Conservation (phyloP, 2,329 filamentous ascomycete genomes). For the Epichloe sylvatica region DNA sequence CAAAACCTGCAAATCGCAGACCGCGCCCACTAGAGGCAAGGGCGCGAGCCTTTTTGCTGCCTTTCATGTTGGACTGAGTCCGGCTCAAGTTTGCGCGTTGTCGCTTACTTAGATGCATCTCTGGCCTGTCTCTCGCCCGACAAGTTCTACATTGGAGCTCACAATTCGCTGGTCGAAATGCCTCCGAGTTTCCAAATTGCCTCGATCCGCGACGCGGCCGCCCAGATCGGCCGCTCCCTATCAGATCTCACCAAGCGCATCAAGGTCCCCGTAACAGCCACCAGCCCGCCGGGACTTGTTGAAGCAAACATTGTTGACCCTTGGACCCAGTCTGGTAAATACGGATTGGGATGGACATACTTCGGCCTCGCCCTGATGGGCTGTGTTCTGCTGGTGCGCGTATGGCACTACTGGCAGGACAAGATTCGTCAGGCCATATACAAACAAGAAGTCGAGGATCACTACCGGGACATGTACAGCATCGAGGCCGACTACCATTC, state of each 20-base stretch:
- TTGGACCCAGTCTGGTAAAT: constrained; percentile 71
- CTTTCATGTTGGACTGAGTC: constrained; percentile 1
- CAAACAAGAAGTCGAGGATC: constrained; percentile 63
- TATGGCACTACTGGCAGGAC: constrained; percentile 86
- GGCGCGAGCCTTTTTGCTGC: not conserved
- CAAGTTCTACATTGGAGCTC: not conserved
- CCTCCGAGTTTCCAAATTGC: constrained; percentile 20
- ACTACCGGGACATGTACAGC: constrained; percentile 41
- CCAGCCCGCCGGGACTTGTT: constrained; percentile 46
- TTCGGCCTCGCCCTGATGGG: constrained; percentile 63
- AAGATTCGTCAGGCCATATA: constrained; percentile 82
- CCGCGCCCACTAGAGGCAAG: not conserved
- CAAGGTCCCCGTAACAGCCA: constrained; percentile 43
- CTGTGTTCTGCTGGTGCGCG: constrained; percentile 52
- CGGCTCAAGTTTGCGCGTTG: not conserved
- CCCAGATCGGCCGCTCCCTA: constrained; percentile 21
- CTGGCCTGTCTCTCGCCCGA: not conserved
- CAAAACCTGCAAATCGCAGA: not conserved
- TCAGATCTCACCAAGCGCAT: constrained; percentile 39
- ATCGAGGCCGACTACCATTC: constrained; percentile 34
- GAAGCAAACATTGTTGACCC: constrained; percentile 58
- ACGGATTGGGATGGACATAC: constrained; percentile 77
- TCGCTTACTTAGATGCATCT: not conserved
- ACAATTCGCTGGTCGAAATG: constrained; percentile 23
- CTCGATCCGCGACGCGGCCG: constrained; percentile 17